A percentile compares a stretch with the other conserved stretches of the same genome.
Conservation (phyloP, 2,329 filamentous ascomycete species). For the Magnaporthiopsis incrustans region DNA sequence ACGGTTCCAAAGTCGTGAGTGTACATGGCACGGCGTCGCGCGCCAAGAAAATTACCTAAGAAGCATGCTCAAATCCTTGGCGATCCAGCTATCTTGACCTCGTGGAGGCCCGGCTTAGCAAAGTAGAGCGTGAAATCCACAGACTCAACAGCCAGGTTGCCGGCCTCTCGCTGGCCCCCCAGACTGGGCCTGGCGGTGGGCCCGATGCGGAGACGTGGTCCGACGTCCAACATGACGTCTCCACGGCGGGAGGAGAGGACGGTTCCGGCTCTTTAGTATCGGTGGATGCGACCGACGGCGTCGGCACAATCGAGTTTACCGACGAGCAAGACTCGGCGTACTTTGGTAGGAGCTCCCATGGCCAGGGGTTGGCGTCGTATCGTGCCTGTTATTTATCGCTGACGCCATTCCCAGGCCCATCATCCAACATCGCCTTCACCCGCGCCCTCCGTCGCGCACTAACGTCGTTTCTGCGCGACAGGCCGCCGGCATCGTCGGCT, state of each 20-base stretch:
- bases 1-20: too few species aligned
- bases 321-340: slow-evolving; percentile 15
- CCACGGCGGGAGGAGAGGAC: too few species aligned
- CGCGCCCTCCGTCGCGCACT: slow-evolving; percentile 14
- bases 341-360: slow-evolving; percentile 12
- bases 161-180: too few species aligned
- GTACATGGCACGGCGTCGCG: too few species aligned
- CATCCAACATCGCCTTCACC: slow-evolving; percentile 20
- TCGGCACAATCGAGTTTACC: slow-evolving; percentile 17
- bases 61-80: too few species aligned
- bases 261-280: not conserved
- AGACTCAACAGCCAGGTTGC: not conserved
- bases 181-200: too few species aligned
- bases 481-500: not conserved
- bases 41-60: too few species aligned
- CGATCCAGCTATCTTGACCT: slow-evolving; percentile 6
- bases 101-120: slow-evolving; percentile 10
- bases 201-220: too few species aligned
- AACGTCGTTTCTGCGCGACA: slow-evolving; percentile 5
- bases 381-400: not conserved
- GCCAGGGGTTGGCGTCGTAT: too few species aligned
- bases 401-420: slow-evolving; percentile 11
- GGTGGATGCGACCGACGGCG: slow-evolving; percentile 15
- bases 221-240: too few species aligned
- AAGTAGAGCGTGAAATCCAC: slow-evolving; percentile 5